Base-by-base conservation (phyloP, 345 rosid genomes). In the Hibiscus tridactylites region DNA sequence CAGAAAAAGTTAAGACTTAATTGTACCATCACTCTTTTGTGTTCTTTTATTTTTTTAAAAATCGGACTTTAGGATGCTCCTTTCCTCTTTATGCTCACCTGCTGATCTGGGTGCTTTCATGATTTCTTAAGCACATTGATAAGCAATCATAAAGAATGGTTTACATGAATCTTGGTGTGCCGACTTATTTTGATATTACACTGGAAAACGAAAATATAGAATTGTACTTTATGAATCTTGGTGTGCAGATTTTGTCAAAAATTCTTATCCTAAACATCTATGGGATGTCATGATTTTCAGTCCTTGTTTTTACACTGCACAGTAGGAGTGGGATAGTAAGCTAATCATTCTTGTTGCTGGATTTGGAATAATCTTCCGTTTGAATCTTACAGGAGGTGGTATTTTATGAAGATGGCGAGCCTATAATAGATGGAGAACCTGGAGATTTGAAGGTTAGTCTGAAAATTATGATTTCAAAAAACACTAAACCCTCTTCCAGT, bases 361-460 rank as follows among this genome's bases (percentile, higher is more conserved):
- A 26, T 15, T 24, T 24, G 12, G 57, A 66, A 24, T 62, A 13
- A 49, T 17, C 0, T 31, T 75, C 10, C 19, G 33, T 71, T 9
- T 84, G 62, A 50, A 35, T 75, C 63, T 80, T 77, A 54, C 31
- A 59, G 62, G 99, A 91, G 84, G 94, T 96, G 52, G 89, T 86
- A 73, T 96, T 96, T 79, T 96, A 87, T 50, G 99, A 96, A 78
- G 99, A 96, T 39, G 99, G 99, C 19, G 99, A 96, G 47, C 99
- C 99, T 47, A 83, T 80, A 70, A 83, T 92, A 16, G 99, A 96
- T 67, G 99, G 99, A 39, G 99, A 96, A 75, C 90, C 98, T 59
- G 99, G 99, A 71, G 98, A 96, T 82, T 81, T 96, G 83, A 96
- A 88, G 96, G 99, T 91, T 75, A 73, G 79, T 71, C 57, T 78